These are phyloP conservation scores for Fusarium papillatum DNA, from an alignment of 2,329 filamentous ascomycete species.

Conservation along the genomic window DNA sequence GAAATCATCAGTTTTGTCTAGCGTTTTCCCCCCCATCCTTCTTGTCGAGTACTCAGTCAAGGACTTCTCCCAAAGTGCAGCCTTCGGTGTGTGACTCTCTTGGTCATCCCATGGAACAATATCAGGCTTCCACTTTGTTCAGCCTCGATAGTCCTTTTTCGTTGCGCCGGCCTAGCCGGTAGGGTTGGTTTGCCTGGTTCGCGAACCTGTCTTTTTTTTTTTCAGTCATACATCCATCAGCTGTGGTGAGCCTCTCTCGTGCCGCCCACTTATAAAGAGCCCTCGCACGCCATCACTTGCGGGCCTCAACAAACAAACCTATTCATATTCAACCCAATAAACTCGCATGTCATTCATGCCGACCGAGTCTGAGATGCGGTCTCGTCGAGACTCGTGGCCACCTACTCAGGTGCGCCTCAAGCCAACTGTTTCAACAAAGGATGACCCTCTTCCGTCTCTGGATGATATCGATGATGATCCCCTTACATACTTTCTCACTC, in stretches of 20 bases:
- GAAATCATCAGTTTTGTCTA: conserved; percentile 12
- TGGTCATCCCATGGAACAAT: conserved; percentile 35
- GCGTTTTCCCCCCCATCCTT: conserved; percentile 30
- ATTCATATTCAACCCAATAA: conserved; percentile 4
- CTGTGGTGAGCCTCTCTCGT: conserved; percentile 20
- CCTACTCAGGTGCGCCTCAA: conserved; percentile 64
- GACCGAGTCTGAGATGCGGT: conserved; percentile 46
- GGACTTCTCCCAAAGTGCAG: conserved; percentile 7
- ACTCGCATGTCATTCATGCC: conserved; percentile 49
- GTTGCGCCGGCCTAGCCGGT: conserved; percentile 39
- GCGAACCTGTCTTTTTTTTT: conserved; percentile 19
- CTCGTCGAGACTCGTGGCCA: conserved; percentile 64
- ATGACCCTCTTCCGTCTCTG: conserved; percentile 57
- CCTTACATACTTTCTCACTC: conserved; percentile 69
- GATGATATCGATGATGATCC: conserved; percentile 67
- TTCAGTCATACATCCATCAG: conserved; percentile 24
- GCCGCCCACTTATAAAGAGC: conserved; percentile 32
- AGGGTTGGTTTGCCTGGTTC: conserved; percentile 29
- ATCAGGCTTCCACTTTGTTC: conserved; percentile 31
- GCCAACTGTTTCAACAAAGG: conserved; percentile 55
- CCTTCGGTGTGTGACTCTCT: conserved; percentile 41
- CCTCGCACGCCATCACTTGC: conserved; percentile 12
- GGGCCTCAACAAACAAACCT: conserved; percentile 13
- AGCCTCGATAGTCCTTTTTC: conserved; percentile 32
- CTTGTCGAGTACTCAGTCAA: conserved; percentile 19